These are phyloP conservation scores for Acacia acuminata DNA, from an alignment of 306 rosid genomes.

Conservation along the genomic window DNA sequence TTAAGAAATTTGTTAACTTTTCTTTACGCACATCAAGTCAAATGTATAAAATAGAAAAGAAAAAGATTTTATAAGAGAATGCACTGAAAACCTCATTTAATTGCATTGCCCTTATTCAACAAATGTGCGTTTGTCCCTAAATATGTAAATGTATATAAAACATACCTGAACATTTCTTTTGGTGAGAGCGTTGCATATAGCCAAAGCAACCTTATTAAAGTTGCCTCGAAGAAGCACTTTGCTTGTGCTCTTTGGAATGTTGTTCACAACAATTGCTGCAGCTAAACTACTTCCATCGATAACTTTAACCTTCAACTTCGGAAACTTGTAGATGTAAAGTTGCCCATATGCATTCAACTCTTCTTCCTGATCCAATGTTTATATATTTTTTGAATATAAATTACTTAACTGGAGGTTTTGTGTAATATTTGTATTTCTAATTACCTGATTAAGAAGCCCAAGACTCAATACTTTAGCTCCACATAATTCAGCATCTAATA, in stretches of 20 bases:
- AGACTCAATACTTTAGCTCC: slow-evolving; percentile 29
- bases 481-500: slow-evolving; percentile 23
- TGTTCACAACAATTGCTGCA: slow-evolving; percentile 48
- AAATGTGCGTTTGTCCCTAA: too few relatives aligned
- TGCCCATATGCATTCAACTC: slow-evolving; percentile 46
- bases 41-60: not conserved
- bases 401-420: too few relatives aligned
- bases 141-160: not conserved
- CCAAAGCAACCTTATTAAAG: slow-evolving; percentile 50
- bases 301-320: slow-evolving; percentile 37
- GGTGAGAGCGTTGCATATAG: slow-evolving; percentile 34
- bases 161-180: slow-evolving; percentile 5
- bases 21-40: not conserved
- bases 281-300: slow-evolving; percentile 63
- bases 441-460: slow-evolving; percentile 10
- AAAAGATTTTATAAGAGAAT: not conserved
- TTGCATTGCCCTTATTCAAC: not conserved
- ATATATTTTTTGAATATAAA: too few relatives aligned
- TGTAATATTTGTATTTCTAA: too few relatives aligned
- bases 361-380: too few relatives aligned
- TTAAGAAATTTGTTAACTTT: not conserved
- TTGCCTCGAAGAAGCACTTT: slow-evolving; percentile 63
- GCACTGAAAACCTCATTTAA: not conserved
- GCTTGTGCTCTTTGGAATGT: slow-evolving; percentile 54
- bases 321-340: slow-evolving; percentile 32